A percentile compares a stretch with the other conserved stretches of the same genome.
Conservation (phyloP, 495 filamentous ascomycete genomes). For the Friedmanniomyces simplex region DNA sequence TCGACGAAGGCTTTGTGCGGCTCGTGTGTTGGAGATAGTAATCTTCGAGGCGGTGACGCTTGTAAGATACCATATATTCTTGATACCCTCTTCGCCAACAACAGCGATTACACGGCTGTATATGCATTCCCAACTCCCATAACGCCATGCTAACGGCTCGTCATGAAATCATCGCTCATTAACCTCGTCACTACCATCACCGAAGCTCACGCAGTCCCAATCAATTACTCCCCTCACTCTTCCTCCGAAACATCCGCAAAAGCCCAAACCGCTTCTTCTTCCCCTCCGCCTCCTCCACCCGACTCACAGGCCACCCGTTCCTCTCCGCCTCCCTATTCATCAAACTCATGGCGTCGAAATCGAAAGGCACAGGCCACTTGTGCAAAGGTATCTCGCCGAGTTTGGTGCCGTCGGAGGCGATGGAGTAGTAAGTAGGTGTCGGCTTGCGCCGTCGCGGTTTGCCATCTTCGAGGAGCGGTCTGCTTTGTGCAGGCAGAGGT, state of each 20-base stretch:
- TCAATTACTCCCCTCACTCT: too few relatives aligned
- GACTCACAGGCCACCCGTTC: conserved; percentile 17
- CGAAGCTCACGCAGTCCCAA: too few relatives aligned
- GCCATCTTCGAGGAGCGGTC: neutral
- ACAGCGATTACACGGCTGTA: too few relatives aligned
- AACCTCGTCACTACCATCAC: too few relatives aligned
- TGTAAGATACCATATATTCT: too few relatives aligned
- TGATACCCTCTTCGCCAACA: too few relatives aligned
- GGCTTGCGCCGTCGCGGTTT: conserved; percentile 5
- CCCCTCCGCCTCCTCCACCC: neutral
- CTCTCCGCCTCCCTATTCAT: conserved; percentile 26
- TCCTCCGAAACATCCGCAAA: neutral
- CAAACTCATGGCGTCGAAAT: conserved; percentile 27
- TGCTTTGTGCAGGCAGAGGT: neutral
- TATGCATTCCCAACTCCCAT: too few relatives aligned
- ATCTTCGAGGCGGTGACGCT: too few relatives aligned
- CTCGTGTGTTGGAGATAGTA: too few relatives aligned
- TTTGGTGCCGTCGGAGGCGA: conserved; percentile 33
- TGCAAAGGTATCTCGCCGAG: conserved; percentile 34
- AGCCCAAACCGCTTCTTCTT: conserved; percentile 6
- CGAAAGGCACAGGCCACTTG: conserved; percentile 28
- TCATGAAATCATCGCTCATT: too few relatives aligned
- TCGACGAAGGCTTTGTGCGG: too few relatives aligned
- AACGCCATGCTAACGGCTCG: too few relatives aligned
- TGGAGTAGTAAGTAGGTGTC: conserved; percentile 23